phyloP scores from a whole-genome alignment of 2,329 filamentous ascomycete genomes.

The Ophiostoma angusticollis region DNA sequence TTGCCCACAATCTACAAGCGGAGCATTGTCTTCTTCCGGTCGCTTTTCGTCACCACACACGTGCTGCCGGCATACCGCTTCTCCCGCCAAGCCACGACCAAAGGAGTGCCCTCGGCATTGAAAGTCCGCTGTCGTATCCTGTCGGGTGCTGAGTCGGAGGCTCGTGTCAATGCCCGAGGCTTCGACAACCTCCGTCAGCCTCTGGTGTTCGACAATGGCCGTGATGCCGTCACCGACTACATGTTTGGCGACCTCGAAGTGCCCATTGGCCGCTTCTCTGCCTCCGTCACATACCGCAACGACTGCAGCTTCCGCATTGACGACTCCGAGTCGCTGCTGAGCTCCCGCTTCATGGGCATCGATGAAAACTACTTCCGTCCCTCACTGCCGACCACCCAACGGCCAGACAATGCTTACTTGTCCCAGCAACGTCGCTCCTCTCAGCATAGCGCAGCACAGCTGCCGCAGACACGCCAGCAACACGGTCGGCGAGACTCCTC shows the following conservation, averaged over 20 bases:
- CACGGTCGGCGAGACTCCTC: conserved; percentile 22
- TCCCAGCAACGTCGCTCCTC: not conserved
- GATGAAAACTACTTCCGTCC: conserved; percentile 82
- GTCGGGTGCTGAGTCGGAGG: conserved; percentile 38
- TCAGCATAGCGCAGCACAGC: no score
- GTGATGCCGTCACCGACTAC: conserved; percentile 60
- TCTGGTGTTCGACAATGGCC: conserved; percentile 43
- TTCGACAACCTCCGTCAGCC: conserved; percentile 60
- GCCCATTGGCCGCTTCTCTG: conserved; percentile 70
- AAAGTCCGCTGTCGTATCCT: conserved; percentile 70
- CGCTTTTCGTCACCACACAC: conserved; percentile 69
- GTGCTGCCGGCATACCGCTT: conserved; percentile 82
- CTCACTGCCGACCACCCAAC: conserved; percentile 45
- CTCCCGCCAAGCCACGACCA: conserved; percentile 56
- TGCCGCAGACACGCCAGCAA: conserved; percentile 3
- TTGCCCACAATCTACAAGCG: conserved; percentile 94
- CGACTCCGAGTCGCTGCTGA: conserved; percentile 78
- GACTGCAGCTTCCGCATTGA: conserved; percentile 87
- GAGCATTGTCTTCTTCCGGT: conserved; percentile 86
- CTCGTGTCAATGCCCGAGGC: conserved; percentile 31
- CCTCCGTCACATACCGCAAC: conserved; percentile 71
- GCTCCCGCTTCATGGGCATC: conserved; percentile 83
- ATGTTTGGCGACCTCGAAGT: conserved; percentile 75
- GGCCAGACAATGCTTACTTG: conserved; percentile 21
- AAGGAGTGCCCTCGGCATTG: conserved; percentile 54